These are phyloP conservation scores for Senecio squalidus DNA, from an alignment of 140 eudicot species.

Conservation along the genomic window DNA sequence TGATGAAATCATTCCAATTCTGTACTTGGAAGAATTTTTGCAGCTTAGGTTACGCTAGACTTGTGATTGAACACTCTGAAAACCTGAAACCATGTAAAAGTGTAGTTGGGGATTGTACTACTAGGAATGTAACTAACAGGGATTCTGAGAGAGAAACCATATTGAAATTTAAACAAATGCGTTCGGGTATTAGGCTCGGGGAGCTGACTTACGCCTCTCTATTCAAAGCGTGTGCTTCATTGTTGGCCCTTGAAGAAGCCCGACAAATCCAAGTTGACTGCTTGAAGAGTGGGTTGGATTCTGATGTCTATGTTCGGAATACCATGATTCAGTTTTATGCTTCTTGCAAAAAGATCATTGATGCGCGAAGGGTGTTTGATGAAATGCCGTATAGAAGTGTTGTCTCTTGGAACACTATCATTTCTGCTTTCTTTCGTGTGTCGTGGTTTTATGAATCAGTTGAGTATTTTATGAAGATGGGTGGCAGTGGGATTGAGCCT, in stretches of 20 bases:
- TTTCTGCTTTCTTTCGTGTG: constrained; percentile 44
- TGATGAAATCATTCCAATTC: constrained; percentile 25
- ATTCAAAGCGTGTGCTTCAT: constrained; percentile 60
- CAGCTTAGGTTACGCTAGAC: constrained; percentile 15
- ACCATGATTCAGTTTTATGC: constrained; percentile 50
- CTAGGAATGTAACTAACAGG: background rate
- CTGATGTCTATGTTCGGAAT: constrained; percentile 52
- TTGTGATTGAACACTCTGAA: background rate
- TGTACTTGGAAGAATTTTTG: constrained; percentile 18
- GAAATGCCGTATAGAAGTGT: constrained; percentile 50
- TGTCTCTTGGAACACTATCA: constrained; percentile 76
- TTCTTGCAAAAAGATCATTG: constrained; percentile 42
- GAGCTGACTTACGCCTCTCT: constrained; percentile 51
- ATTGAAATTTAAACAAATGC: constrained; percentile 36
- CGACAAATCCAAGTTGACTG: constrained; percentile 48
- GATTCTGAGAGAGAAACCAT: constrained; percentile 24
- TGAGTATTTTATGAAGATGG: constrained; percentile 38
- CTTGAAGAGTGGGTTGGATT: constrained; percentile 47
- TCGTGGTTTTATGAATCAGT: constrained; percentile 35
- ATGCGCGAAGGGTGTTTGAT: constrained; percentile 60
- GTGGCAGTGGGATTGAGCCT: constrained; percentile 32
- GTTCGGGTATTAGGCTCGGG: constrained; percentile 23
- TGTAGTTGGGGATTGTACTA: constrained; percentile 24
- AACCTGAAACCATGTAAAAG: constrained; percentile 30
- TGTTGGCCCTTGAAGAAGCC: constrained; percentile 45